phyloP scores from a whole-genome alignment of 1,284 basidiomycete genomes.

The Dichomitus squalens region DNA sequence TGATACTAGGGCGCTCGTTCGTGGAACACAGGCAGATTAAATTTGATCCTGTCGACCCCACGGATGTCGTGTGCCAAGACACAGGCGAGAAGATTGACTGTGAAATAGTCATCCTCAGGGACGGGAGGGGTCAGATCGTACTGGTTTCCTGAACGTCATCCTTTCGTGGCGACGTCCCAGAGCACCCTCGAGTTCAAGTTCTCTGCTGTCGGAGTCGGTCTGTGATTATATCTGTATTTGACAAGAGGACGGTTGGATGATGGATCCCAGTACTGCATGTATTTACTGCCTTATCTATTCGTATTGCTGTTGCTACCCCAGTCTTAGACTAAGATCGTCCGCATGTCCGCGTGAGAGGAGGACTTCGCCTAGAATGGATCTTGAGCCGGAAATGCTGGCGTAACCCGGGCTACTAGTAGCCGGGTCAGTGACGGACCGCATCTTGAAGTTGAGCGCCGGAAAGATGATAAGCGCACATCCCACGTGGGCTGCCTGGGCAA shows the following conservation, averaged over 20 bases:
- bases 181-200: too few species aligned
- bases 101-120: conserved; percentile 88
- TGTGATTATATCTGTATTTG: neutral
- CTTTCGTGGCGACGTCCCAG: too few species aligned
- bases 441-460: too few species aligned
- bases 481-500: conserved; percentile 13
- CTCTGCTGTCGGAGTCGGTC: neutral
- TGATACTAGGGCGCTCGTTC: conserved; percentile 92
- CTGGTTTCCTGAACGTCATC: conserved; percentile 66
- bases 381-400: too few species aligned
- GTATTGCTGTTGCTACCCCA: neutral
- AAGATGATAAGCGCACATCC: neutral
- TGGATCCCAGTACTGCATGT: neutral
- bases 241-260: neutral
- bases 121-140: conserved; percentile 85
- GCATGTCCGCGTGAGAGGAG: too few species aligned
- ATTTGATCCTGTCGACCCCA: conserved; percentile 83
- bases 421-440: too few species aligned
- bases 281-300: neutral
- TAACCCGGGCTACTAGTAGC: too few species aligned
- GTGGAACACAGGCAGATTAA: conserved; percentile 90
- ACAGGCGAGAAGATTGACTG: conserved; percentile 93
- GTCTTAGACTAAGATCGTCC: too few species aligned
- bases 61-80: conserved; percentile 91
- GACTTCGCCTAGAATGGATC: too few species aligned